Evolutionary conservation across 805 yeast species (phyloP), one percentile per base, ranked within the genome.

Genomic region (Saccharomyces paradoxus): DNA sequence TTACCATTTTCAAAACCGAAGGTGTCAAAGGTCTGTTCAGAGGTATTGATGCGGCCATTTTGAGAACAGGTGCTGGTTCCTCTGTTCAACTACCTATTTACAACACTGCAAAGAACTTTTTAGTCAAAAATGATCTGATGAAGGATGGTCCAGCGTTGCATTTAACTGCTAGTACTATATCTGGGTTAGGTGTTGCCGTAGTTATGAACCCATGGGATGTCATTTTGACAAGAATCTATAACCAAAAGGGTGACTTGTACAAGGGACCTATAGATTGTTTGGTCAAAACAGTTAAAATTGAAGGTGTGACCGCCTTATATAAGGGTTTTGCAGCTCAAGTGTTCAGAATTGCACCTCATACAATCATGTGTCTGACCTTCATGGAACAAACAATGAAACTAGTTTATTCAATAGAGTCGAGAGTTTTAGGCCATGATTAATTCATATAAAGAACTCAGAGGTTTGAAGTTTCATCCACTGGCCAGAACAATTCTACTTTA

Each of bases 131-230:
- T 62, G 75, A 80, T 29, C 37, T 84, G 17, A 74, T 84, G 55
- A 68, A 70, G 4, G 86, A 86, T 46, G 89, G 91, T 31, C 78
- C 91, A 1, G 75, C 77, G 1, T 73, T 87, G 56, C 96, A 90
- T 69, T 77, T 92, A 58, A 65, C 79, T 10, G 81, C 96, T 1
- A 81, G 90, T 47, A 82, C 91, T 0, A 73, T 79, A 58, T 84
- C 97, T 7, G 99, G 99, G 48, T 68, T 90, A 46, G 97, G 96
- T 62, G 98, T 94, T 31, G 91, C 95, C 51, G 76, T 91, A 22
- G 96, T 89, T 31, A 92, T 94, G 97, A 94, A 91, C 69, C 98
- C 99, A 14, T 90, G 96, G 82, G 99, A 94, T 71, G 98, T 94
- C 48, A 80, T 94, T 52, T 76, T 94, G 72, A 94, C 99, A 1